Conservation (phyloP, 2,329 filamentous ascomycete genomes). For the Fusarium sororula region DNA sequence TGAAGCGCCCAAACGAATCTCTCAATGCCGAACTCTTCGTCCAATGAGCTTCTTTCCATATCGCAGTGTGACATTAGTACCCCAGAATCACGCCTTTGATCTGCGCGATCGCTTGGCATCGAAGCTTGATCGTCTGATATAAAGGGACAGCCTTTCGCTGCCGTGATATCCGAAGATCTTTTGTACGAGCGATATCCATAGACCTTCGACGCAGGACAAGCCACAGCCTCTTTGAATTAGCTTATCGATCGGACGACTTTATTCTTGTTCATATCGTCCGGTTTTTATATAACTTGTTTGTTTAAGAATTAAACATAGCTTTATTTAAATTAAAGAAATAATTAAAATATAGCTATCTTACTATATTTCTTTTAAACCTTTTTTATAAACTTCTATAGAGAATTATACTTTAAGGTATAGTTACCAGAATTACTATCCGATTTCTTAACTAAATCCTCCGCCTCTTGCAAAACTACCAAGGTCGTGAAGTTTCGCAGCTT, state of each 20-base stretch:
- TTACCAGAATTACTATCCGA: too few relatives aligned
- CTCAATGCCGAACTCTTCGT: neutral
- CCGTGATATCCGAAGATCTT: neutral
- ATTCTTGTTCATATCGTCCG: accelerated
- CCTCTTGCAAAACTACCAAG: accelerated
- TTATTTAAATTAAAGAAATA: too few relatives aligned
- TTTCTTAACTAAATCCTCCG: neutral
- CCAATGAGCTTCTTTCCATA: neutral
- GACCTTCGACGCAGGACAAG: neutral
- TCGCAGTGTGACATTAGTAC: neutral
- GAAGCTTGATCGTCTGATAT: neutral
- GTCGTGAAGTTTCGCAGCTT: neutral
- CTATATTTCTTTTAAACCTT: too few relatives aligned
- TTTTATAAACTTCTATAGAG: too few relatives aligned
- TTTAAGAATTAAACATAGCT: too few relatives aligned
- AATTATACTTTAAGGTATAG: too few relatives aligned
- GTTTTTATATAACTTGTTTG: too few relatives aligned
- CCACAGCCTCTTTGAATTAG: accelerated
- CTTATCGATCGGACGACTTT: neutral
- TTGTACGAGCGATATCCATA: neutral
- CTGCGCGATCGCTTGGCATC: neutral
- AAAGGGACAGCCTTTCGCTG: neutral
- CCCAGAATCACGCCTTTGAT: neutral
- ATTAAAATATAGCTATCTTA: too few relatives aligned
- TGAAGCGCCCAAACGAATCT: neutral